Evolutionary conservation across 805 yeast genomes (phyloP).

Genomic region (Diddensiella santjacobensis): DNA sequence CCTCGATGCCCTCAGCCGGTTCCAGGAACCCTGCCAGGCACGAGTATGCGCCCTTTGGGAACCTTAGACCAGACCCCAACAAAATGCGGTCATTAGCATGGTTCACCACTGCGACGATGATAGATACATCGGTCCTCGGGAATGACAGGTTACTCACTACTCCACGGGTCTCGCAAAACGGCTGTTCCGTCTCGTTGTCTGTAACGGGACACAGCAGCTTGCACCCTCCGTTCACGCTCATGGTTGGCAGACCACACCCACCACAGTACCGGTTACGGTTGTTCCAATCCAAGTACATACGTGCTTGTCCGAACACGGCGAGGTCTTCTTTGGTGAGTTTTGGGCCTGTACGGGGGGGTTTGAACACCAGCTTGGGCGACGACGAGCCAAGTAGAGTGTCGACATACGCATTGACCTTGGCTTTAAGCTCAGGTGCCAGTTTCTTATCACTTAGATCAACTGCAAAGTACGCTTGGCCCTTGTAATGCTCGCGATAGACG

Average conservation of each 20-base stretch:
- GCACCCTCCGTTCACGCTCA: conserved; percentile 41
- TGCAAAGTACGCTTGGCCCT: conserved; percentile 41
- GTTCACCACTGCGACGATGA: conserved; percentile 75
- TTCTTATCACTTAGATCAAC: conserved; percentile 29
- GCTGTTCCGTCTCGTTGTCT: conserved; percentile 24
- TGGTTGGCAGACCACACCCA: conserved; percentile 63
- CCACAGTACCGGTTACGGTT: conserved; percentile 72
- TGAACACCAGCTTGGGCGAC: background rate
- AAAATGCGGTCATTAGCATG: conserved; percentile 56
- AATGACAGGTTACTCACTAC: conserved; percentile 72
- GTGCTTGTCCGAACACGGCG: conserved; percentile 72
- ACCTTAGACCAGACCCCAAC: conserved; percentile 66
- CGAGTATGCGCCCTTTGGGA: conserved; percentile 61
- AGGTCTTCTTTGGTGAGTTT: conserved; percentile 34
- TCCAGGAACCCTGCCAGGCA: conserved; percentile 96
- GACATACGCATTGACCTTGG: conserved; percentile 21
- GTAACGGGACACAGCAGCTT: conserved; percentile 39
- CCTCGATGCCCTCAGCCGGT: conserved; percentile 89
- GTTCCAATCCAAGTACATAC: conserved; percentile 84
- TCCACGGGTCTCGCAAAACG: conserved; percentile 37
- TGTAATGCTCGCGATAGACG: conserved; percentile 21
- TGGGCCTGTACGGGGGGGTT: conserved; percentile 8
- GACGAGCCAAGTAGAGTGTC: conserved; percentile 15
- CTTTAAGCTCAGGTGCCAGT: conserved; percentile 20
- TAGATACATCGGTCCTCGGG: conserved; percentile 90